Base-by-base conservation (phyloP, 495 filamentous ascomycete species). In the Podospora pseudoanserina region DNA sequence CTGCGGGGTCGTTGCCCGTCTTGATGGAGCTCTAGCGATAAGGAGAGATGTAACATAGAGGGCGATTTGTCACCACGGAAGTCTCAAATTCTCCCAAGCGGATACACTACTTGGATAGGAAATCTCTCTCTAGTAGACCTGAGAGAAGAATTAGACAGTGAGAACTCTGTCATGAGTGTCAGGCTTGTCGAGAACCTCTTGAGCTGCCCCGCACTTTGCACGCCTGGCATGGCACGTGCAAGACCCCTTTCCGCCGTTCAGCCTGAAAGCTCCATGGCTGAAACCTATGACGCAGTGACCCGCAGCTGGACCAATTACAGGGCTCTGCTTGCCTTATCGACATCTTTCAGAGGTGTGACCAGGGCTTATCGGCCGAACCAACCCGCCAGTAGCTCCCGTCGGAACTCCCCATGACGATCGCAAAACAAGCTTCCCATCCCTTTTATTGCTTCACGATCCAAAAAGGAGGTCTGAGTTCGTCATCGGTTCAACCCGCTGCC, bases 241-340 rank as follows among this genome's bases (percentile, higher is more conserved):
- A 28, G 3, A 3, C 20, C 16, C 61, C 61, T 26, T 0, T 32
- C 0, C 30, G 30, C 30, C 34, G 23, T 18, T 61, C 27, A 27
- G 27, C 59, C 16, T 5, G 28, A 32, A 7, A 23, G 23, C 23
- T 23, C 23, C 20, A 26, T 28, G 59, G 23, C 23, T 28, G 59
- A 61, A 16, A 61, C 28, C 61, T 28, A 63, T 63, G 61, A 63
- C 61, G 61, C 61, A 63, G 30, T 28, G 32, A 49, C 7, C 32
- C 6, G 39, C 39, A 6, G 15, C 9, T 49, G 5, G 39, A 49
- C 39, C 39, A 49, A 49, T 49, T 49, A 49, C 39, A 49, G 13
- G 9, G 9, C 39, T 49, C 39, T 49, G 39, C 13, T 49, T 0
- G 32, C 49, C 32, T n/a, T 23, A 49, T 44, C 61, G 13, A 26